Evolutionary conservation across 1,284 basidiomycete species (phyloP).

Genomic region (Ustilago sp.): DNA sequence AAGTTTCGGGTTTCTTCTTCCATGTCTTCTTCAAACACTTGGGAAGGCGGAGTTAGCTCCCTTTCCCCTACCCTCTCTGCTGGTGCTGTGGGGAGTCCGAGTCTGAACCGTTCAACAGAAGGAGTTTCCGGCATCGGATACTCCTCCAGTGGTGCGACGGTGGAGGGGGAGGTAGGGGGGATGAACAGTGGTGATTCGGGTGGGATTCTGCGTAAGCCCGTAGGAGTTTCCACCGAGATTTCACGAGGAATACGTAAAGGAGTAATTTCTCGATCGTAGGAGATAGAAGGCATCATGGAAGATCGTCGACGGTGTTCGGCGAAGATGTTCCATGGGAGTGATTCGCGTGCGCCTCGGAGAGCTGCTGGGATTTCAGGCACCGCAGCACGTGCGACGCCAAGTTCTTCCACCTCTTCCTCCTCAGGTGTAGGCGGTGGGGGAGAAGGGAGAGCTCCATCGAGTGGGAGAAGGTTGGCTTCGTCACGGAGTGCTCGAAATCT

Average conservation of each 20-base stretch:
- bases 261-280: slow-evolving; percentile 35
- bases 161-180: slow-evolving; percentile 22
- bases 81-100: slow-evolving; percentile 22
- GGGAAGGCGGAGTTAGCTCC: slow-evolving; percentile 20
- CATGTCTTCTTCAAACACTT: slow-evolving; percentile 34
- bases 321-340: slow-evolving; percentile 47
- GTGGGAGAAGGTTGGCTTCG: slow-evolving; percentile 13
- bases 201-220: slow-evolving; percentile 26
- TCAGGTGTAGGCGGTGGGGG: slow-evolving; percentile 35
- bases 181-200: slow-evolving; percentile 29
- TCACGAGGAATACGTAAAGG: slow-evolving; percentile 25
- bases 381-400: slow-evolving; percentile 37
- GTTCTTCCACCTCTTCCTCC: slow-evolving; percentile 20
- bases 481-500: slow-evolving; percentile 12
- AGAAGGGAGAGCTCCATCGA: slow-evolving; percentile 11
- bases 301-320: slow-evolving; percentile 43
- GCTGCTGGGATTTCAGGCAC: slow-evolving; percentile 25
- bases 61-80: not conserved
- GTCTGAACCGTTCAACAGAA: slow-evolving; percentile 11
- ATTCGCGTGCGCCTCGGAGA: slow-evolving; percentile 30
- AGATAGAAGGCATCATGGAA: slow-evolving; percentile 44
- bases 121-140: slow-evolving; percentile 22
- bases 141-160: slow-evolving; percentile 28
- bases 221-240: slow-evolving; percentile 46
- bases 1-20: slow-evolving; percentile 50